A percentile compares a stretch with the other conserved stretches of the same genome.
These are phyloP conservation scores for Canavalia gladiata DNA, from an alignment of 306 rosid species.

Conservation along the genomic window DNA sequence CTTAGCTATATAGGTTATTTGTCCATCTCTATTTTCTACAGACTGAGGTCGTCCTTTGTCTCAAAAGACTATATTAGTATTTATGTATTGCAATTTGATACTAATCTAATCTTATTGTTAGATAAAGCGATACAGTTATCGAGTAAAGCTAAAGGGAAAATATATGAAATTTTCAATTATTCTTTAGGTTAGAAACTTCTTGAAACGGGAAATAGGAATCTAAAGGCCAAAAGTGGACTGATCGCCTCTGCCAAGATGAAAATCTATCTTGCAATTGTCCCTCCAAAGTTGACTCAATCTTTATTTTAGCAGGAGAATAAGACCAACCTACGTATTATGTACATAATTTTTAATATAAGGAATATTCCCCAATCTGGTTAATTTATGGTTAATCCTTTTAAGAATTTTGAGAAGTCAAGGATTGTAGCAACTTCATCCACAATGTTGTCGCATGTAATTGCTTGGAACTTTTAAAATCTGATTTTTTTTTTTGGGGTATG, in stretches of 20 bases:
- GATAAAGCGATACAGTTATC: slow-evolving; percentile 9
- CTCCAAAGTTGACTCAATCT: neutral
- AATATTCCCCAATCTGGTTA: no score
- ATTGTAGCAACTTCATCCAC: no score
- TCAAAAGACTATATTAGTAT: slow-evolving; percentile 32
- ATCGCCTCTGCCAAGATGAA: neutral
- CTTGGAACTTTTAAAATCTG: no score
- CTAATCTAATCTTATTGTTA: neutral
- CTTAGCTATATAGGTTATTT: neutral
- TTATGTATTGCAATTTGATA: neutral
- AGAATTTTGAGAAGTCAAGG: no score
- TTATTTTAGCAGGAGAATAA: neutral
- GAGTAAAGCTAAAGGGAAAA: neutral
- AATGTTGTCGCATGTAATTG: no score
- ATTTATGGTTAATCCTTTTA: no score
- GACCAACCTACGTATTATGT: no score
- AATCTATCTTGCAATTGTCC: neutral
- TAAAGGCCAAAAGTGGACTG: neutral
- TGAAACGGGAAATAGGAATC: neutral
- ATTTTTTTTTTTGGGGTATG: no score
- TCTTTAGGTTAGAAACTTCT: neutral
- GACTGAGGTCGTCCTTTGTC: slow-evolving; percentile 10
- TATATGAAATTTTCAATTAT: neutral
- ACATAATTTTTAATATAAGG: no score
- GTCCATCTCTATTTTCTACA: neutral